Evolutionary conservation across 345 rosid species (phyloP).

Genomic region (Isatis tinctoria): DNA sequence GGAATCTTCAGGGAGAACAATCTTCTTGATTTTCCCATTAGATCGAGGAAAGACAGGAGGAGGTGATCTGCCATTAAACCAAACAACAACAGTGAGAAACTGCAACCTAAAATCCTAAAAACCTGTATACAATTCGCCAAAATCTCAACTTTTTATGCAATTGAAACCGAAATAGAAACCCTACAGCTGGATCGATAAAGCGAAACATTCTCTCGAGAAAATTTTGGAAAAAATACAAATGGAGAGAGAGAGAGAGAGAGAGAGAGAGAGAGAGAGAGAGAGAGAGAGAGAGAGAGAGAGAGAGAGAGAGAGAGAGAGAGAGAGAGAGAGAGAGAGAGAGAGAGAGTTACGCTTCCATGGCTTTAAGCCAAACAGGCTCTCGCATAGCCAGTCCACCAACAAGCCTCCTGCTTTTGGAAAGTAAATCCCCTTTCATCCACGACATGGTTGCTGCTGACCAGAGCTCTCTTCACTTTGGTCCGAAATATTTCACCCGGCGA

Average conservation of each 20-base stretch:
- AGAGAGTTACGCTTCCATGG: constrained; percentile 76
- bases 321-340: no score
- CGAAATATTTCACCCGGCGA: not conserved
- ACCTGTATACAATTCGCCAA: not conserved
- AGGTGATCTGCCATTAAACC: constrained; percentile 37
- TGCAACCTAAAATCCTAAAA: not conserved
- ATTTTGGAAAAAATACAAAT: no score
- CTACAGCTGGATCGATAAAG: not conserved
- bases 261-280: no score
- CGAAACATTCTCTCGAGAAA: no score
- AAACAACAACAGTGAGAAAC: not conserved
- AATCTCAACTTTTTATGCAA: constrained; percentile 1
- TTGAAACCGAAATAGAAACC: not conserved
- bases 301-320: no score
- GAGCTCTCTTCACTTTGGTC: constrained; percentile 1
- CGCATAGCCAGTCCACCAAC: constrained; percentile 78
- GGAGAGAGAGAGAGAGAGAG: no score
- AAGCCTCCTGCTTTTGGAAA: constrained; percentile 68
- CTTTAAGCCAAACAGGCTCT: constrained; percentile 83
- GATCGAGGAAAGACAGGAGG: constrained; percentile 75
- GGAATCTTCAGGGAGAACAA: constrained; percentile 76
- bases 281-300: no score
- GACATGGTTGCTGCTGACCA: constrained; percentile 45
- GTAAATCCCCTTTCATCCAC: constrained; percentile 83
- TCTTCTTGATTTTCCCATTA: constrained; percentile 59